Conservation (phyloP, 345 rosid species). For the Rhizophora apiculata region DNA sequence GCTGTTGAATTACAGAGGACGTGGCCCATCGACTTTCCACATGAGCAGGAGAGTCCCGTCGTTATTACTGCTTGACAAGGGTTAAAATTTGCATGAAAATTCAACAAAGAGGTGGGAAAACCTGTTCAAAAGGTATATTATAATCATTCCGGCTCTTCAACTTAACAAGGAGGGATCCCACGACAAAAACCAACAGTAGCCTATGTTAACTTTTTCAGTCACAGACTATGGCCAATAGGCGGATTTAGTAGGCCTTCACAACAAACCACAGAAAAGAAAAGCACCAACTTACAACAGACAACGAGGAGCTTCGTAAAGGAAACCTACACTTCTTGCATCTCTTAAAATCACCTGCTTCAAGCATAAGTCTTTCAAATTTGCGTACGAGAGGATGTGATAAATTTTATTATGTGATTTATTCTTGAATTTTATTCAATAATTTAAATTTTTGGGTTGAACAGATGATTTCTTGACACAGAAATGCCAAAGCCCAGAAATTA, state of each 20-base stretch:
- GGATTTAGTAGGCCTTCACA: too few relatives aligned
- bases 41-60: not conserved
- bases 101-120: not conserved
- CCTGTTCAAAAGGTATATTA: not conserved
- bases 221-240: not conserved
- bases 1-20: not conserved
- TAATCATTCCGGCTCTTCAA: not conserved
- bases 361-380: too few relatives aligned
- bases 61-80: not conserved
- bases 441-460: too few relatives aligned
- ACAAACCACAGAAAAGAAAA: too few relatives aligned
- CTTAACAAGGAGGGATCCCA: not conserved
- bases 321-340: too few relatives aligned
- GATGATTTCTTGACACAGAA: too few relatives aligned
- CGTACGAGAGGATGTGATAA: too few relatives aligned
- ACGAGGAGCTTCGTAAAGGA: too few relatives aligned
- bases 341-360: too few relatives aligned
- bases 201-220: not conserved
- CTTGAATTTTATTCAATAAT: too few relatives aligned
- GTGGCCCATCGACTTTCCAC: not conserved
- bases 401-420: too few relatives aligned
- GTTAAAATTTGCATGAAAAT: not conserved
- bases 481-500: not conserved
- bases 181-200: not conserved
- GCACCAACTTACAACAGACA: too few relatives aligned